phyloP scores from a whole-genome alignment of 352 stramenopile genomes.

The Vaucheria bursata region DNA sequence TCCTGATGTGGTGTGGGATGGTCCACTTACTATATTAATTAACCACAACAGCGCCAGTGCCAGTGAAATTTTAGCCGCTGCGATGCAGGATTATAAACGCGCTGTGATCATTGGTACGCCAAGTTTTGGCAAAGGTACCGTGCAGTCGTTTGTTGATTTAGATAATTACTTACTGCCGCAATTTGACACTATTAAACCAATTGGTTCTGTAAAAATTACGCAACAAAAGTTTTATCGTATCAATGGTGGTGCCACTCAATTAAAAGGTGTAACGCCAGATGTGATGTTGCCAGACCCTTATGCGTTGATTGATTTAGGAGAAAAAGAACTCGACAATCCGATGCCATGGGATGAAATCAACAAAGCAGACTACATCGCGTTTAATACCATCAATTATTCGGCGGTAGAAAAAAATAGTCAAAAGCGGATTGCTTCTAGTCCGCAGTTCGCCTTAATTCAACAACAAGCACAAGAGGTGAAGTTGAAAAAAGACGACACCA shows the following conservation, averaged over 20 bases:
- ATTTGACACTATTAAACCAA: not conserved
- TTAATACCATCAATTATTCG: not conserved
- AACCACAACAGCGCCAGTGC: not conserved
- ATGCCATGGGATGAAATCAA: not conserved
- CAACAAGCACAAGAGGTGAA: not conserved
- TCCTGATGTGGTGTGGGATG: not conserved
- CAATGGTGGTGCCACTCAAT: not conserved
- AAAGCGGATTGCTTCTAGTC: not conserved
- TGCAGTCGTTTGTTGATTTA: slow-evolving; percentile 1
- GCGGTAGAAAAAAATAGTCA: not conserved
- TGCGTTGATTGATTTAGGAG: not conserved
- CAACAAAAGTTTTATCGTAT: slow-evolving; percentile 5
- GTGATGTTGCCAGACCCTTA: not conserved
- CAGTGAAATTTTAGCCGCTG: not conserved
- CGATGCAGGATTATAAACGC: slow-evolving; percentile 1
- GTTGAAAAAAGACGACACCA: not conserved
- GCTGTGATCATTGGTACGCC: not conserved
- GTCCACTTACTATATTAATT: not conserved
- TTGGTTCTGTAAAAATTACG: not conserved
- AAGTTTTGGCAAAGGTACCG: slow-evolving; percentile 2
- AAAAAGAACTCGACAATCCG: slow-evolving; percentile 2
- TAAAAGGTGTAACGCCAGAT: not conserved
- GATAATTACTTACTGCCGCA: slow-evolving; percentile 1
- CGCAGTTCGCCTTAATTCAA: not conserved
- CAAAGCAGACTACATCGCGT: not conserved